A percentile compares a stretch with the other conserved stretches of the same genome.
Evolutionary conservation across 2,329 filamentous ascomycete species (phyloP).

Genomic region (Daldinia eschscholtzii): DNA sequence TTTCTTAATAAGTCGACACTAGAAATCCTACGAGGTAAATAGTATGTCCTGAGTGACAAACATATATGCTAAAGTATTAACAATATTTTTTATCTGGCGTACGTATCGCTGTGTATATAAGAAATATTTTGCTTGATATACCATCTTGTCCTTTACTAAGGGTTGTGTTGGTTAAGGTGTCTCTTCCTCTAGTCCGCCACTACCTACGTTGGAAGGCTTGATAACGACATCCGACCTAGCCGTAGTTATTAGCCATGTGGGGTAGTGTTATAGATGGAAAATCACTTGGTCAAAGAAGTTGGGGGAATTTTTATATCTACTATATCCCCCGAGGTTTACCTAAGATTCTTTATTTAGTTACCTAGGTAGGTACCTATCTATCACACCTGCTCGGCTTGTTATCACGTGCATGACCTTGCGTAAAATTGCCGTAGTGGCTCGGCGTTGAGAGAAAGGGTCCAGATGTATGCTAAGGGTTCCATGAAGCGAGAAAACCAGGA

Average conservation of each 20-base stretch:
- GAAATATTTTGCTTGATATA: too few species aligned
- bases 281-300: neutral
- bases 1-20: neutral
- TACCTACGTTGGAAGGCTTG: neutral
- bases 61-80: too few species aligned
- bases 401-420: neutral
- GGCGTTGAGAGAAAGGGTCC: neutral
- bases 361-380: too few species aligned
- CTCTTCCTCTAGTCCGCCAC: neutral
- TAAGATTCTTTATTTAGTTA: neutral
- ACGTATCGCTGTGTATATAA: too few species aligned
- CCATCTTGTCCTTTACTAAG: too few species aligned
- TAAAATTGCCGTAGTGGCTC: neutral
- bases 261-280: neutral
- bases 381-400: neutral
- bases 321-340: neutral
- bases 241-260: neutral
- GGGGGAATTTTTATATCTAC: neutral
- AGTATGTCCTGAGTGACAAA: neutral
- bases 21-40: neutral
- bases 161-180: neutral
- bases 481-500: neutral
- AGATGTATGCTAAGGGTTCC: neutral
- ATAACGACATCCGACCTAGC: neutral
- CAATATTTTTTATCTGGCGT: too few species aligned